Evolutionary conservation across 768 basidiomycete genomes (phyloP), one percentile per base, ranked within the genome.

Genomic region (Scleroderma bovista): DNA sequence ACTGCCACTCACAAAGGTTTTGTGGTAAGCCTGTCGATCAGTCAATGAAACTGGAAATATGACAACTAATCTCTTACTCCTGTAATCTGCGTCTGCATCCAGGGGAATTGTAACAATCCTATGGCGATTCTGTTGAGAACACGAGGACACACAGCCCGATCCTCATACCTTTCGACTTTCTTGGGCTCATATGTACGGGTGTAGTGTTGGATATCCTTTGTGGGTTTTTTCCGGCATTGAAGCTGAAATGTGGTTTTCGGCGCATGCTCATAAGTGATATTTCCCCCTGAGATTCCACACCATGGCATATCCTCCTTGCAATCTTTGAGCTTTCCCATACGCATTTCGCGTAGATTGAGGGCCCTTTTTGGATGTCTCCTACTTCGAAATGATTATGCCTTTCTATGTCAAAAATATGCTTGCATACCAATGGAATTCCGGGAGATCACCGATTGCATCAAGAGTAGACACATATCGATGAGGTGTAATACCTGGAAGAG

Each of bases 371-470:
- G 67, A 17, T 69, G 44, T 52, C 56, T 57, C 65, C 65, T 67
- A 46, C 9, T 4, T 33, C 15, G 15, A 23, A 34, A 13, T 16
- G 17, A 32, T 45, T n/a, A 29, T 17, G 1, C 3, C 4, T 5
- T 26, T 51, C 49, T 38, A 11, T 10, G 16, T 12, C 9, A 6
- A 40, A 2, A 17, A 3, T 6, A 17, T 34, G 29, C 26, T 43
- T 13, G 2, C 71, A 9, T 60, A 88, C 89, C 87, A 91, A 50
- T 92, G 84, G 61, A 84, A 92, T 3, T 64, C 73, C 3, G 78
- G 81, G 9, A 92, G 69, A 60, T 92, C 89, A 3, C 75, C 69
- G 44, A 91, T 88, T 1, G 88, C 86, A 60, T 89, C 87, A 19
- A 78, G 75, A 37, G 89, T 75, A 1, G 79, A 77, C 19, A 89